Percentiles rank a stretch among this genome's conserved stretches.
Evolutionary conservation across 208 protist genomes (phyloP).

Genomic region (Vickermania ingenoplastis): DNA sequence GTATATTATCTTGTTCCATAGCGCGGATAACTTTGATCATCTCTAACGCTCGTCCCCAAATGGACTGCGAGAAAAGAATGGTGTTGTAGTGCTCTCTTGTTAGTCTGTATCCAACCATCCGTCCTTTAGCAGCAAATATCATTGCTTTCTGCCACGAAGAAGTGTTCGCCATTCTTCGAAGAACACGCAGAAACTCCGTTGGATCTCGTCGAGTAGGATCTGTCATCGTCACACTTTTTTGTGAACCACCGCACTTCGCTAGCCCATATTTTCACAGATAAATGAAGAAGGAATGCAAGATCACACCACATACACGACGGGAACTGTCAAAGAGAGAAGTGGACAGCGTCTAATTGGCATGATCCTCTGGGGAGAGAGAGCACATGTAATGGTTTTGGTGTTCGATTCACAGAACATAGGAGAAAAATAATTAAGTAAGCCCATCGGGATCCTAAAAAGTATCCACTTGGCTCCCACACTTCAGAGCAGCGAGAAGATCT

Average conservation of each 20-base stretch:
- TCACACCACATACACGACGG: neutral
- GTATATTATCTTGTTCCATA: constrained; percentile 83
- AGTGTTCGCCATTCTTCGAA: constrained; percentile 79
- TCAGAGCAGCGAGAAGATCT: constrained; percentile 41
- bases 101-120: constrained; percentile 86
- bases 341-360: neutral
- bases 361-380: too few species aligned
- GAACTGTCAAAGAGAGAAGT: neutral
- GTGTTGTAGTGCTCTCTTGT: constrained; percentile 88
- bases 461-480: constrained; percentile 39
- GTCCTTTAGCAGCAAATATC: constrained; percentile 82
- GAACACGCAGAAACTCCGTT: constrained; percentile 86
- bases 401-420: too few species aligned
- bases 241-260: too few species aligned
- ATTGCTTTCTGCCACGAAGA: constrained; percentile 88
- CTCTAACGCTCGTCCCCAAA: constrained; percentile 84
- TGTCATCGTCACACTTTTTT: constrained; percentile 36
- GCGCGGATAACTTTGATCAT: constrained; percentile 80
- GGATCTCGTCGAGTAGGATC: constrained; percentile 83
- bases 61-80: constrained; percentile 81
- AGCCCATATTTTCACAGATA: too few species aligned
- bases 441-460: constrained; percentile 36
- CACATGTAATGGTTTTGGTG: too few species aligned
- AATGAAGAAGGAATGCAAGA: neutral
- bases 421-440: too few species aligned